Conservation (phyloP, 306 rosid genomes). For the Vigna angularis region DNA sequence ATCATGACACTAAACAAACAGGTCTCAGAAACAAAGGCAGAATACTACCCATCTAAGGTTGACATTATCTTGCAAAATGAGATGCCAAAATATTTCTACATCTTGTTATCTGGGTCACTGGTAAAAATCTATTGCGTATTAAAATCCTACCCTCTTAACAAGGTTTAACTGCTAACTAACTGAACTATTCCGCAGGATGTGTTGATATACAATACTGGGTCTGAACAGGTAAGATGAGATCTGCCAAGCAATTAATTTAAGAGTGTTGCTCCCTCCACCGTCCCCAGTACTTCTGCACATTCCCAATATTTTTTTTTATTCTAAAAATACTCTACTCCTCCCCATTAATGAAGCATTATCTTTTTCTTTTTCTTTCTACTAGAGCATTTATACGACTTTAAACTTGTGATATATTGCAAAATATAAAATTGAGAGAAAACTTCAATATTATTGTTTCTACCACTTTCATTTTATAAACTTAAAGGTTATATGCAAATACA, state of each 20-base stretch:
- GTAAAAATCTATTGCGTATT: slow-evolving; percentile 53
- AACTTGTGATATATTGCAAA: too few relatives aligned
- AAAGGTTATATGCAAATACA: too few relatives aligned
- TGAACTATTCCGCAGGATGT: slow-evolving; percentile 70
- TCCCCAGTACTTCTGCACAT: too few relatives aligned
- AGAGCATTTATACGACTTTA: too few relatives aligned
- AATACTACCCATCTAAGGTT: slow-evolving; percentile 86
- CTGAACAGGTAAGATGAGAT: slow-evolving; percentile 71
- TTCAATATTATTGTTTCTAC: too few relatives aligned
- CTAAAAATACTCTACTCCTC: too few relatives aligned
- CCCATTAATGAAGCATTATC: too few relatives aligned
- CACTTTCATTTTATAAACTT: too few relatives aligned
- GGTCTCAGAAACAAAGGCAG: slow-evolving; percentile 86
- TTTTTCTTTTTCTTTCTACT: too few relatives aligned
- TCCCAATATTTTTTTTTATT: too few relatives aligned
- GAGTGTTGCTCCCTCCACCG: too few relatives aligned
- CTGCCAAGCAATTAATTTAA: slow-evolving; percentile 18
- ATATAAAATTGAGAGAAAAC: too few relatives aligned
- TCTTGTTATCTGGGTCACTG: slow-evolving; percentile 81
- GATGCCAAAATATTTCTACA: slow-evolving; percentile 79
- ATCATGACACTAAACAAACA: slow-evolving; percentile 50
- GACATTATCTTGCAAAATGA: slow-evolving; percentile 85
- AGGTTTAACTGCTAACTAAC: slow-evolving; percentile 25
- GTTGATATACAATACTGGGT: slow-evolving; percentile 69
- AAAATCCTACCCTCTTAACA: slow-evolving; percentile 24